phyloP scores from a whole-genome alignment of 371 early-diverging fungal genomes.

The Amoeboaphelidium occidentale region DNA sequence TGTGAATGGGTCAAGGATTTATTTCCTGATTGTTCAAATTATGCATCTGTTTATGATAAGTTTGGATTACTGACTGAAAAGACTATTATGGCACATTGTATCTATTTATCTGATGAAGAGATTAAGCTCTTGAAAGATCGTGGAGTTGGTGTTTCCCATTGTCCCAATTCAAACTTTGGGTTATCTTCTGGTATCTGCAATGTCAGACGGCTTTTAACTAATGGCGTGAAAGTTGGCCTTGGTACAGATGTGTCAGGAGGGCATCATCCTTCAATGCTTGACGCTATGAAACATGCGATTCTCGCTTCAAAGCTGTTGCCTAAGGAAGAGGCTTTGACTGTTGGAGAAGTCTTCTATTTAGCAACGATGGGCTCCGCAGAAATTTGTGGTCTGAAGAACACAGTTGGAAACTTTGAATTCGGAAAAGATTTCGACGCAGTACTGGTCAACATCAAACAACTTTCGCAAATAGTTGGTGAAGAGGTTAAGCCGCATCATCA shows the following conservation, averaged over 20 bases:
- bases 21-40: conserved; percentile 37
- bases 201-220: conserved; percentile 37
- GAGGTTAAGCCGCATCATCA: not conserved
- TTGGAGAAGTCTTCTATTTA: conserved; percentile 46
- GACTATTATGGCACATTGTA: conserved; percentile 75
- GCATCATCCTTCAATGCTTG: conserved; percentile 52
- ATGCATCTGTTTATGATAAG: conserved; percentile 47
- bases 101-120: conserved; percentile 53
- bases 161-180: conserved; percentile 69
- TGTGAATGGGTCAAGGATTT: conserved; percentile 34
- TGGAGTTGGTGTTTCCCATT: conserved; percentile 56
- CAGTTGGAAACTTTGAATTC: conserved; percentile 46
- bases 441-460: conserved; percentile 36
- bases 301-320: conserved; percentile 34
- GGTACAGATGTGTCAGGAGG: conserved; percentile 86
- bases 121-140: conserved; percentile 24
- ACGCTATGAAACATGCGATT: conserved; percentile 51
- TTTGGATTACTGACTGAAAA: conserved; percentile 32
- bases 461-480: not conserved
- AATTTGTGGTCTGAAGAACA: conserved; percentile 35
- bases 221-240: conserved; percentile 53
- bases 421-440: conserved; percentile 80
- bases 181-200: conserved; percentile 55
- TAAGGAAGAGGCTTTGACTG: conserved; percentile 11
- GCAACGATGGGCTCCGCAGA: conserved; percentile 74